Evolutionary conservation across 345 rosid species (phyloP), one percentile per base, ranked within the genome.

Genomic region (Salix exigua): DNA sequence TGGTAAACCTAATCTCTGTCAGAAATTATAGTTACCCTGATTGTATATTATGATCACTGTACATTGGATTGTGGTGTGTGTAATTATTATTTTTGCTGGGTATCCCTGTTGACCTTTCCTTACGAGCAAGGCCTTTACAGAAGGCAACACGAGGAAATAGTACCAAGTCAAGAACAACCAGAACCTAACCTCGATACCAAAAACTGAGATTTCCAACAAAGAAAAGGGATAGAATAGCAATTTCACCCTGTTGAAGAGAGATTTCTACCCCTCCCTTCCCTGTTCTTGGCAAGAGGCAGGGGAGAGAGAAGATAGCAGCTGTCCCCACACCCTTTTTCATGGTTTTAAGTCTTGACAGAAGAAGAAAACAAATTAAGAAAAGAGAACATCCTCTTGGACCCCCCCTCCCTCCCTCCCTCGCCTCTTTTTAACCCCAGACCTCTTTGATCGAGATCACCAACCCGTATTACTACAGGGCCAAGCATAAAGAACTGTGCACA

Each of bases 391-490:
- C 12, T 42, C 40, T 19, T 18, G 44, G 44, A 40, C 44, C 44
- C 21, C 17, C 53, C 4, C 44, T 55, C 37, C 40, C 44, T 55
- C 37, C 40, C 7, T 8, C 42, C 13, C 4, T 8, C 25, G 8
- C 3, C 48, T 26, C 16, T 5, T 67, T n/a, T 28, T 28, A 25
- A 13, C 67, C 16, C 33, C 67, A 10, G n/a, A 30, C 73, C 21
- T 12, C 71, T 68, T 8, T 73, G 67, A 46, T 74, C 50, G 50
- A 79, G 72, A 65, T 76, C 53, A 67, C 26, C 74, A 80, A 70
- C 71, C 73, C 67, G 81, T 19, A 63, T 18, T 51, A 51, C 8
- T 51, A 51, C n/a, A 51, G 79, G 67, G 78, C 79, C 78, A 76
- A 80, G 77, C 71, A 37, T 75, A 79, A 75, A 60, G 74, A 69